Percentiles rank a stretch among this genome's conserved stretches.
Evolutionary conservation across 495 filamentous ascomycete genomes (phyloP).

Genomic region (Aspergillus sparsus): DNA sequence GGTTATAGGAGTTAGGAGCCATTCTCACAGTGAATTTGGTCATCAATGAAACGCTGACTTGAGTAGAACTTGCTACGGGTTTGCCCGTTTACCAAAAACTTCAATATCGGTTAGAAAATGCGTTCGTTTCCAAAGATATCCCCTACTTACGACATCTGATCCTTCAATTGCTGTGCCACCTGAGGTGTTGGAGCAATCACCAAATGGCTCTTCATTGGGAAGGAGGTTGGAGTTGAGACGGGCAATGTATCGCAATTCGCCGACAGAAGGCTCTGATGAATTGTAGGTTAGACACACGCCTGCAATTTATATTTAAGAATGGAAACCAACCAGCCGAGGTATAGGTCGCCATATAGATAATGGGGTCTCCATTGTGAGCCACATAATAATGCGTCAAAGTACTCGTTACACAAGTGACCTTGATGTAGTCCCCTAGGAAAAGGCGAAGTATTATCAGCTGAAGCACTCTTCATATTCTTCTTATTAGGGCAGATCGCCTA

Average conservation of each 20-base stretch:
- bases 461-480: neutral
- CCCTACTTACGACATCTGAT: conserved; percentile 53
- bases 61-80: conserved; percentile 72
- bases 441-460: neutral
- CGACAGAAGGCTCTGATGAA: conserved; percentile 52
- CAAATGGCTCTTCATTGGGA: conserved; percentile 50
- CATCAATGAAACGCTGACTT: conserved; percentile 66
- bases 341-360: conserved; percentile 64
- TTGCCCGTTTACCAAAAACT: conserved; percentile 57
- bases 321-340: conserved; percentile 46
- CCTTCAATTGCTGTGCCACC: conserved; percentile 58
- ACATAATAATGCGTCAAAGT: conserved; percentile 66
- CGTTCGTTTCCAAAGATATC: neutral
- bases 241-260: conserved; percentile 66
- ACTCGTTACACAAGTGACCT: conserved; percentile 60
- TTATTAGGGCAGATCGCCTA: conserved; percentile 7
- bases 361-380: conserved; percentile 57
- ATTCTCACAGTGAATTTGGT: conserved; percentile 56
- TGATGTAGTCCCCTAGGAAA: conserved; percentile 53
- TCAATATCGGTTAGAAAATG: neutral
- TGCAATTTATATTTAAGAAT: neutral
- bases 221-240: conserved; percentile 58
- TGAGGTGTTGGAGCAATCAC: conserved; percentile 53
- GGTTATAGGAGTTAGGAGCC: conserved; percentile 8
- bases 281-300: neutral